These are phyloP conservation scores for Apiotrichum domesticum DNA, from an alignment of 1,284 basidiomycete genomes.

Conservation along the genomic window DNA sequence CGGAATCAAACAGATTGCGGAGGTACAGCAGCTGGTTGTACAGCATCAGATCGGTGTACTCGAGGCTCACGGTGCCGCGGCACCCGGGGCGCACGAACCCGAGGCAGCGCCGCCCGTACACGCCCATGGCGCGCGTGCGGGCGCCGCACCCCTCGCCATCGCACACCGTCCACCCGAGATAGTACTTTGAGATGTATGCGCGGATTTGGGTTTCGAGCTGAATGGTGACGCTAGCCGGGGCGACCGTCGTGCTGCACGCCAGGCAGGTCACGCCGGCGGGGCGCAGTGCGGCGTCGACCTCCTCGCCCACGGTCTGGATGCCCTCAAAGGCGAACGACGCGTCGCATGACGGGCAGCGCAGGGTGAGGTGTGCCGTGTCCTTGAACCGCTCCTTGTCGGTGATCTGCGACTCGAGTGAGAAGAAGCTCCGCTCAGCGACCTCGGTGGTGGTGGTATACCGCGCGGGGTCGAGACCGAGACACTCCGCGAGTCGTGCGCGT, in stretches of 20 bases:
- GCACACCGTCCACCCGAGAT: constrained; percentile 83
- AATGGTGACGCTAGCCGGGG: constrained; percentile 60
- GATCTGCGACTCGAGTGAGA: constrained; percentile 81
- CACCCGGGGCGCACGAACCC: constrained; percentile 55
- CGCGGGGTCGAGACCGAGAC: constrained; percentile 85
- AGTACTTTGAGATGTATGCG: constrained; percentile 70
- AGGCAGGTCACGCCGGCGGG: constrained; percentile 53
- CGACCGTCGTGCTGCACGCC: constrained; percentile 57
- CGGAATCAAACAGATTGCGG: constrained; percentile 65
- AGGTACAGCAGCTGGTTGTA: constrained; percentile 86
- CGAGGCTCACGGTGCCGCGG: constrained; percentile 62
- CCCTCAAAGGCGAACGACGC: constrained; percentile 60
- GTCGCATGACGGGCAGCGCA: constrained; percentile 70
- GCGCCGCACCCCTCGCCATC: constrained; percentile 71
- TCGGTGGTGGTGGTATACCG: constrained; percentile 60
- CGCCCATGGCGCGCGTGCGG: constrained; percentile 78
- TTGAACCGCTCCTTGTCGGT: constrained; percentile 83
- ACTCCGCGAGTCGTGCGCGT: constrained; percentile 82
- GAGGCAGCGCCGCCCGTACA: constrained; percentile 79
- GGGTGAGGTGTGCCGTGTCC: constrained; percentile 60
- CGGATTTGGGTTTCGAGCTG: constrained; percentile 86
- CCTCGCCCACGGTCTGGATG: constrained; percentile 52
- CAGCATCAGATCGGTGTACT: constrained; percentile 77
- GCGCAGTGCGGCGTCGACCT: constrained; percentile 50
- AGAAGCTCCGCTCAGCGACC: constrained; percentile 64